Evolutionary conservation across 2,329 filamentous ascomycete genomes (phyloP), one percentile per base, ranked within the genome.

Genomic region (Diaporthe eres): DNA sequence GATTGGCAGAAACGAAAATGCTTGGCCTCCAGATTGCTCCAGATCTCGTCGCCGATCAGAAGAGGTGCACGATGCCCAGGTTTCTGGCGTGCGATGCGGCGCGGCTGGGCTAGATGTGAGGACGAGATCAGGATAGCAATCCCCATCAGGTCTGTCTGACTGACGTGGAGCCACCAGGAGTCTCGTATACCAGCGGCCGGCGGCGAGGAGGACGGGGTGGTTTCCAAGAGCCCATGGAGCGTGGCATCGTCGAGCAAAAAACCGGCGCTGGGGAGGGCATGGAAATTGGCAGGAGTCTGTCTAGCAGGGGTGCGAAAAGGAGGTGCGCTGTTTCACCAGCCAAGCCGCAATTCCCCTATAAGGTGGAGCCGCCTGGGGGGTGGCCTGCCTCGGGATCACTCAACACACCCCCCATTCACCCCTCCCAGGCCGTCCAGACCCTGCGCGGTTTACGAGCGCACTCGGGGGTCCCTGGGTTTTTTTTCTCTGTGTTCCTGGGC

Each of bases 321-420:
- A 74, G 71, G 63, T 55, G 71, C 44, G 47, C 42, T 74, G 75
- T 76, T 76, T 76, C 75, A 76, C 47, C 63, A 63, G 57, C 75
- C 71, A 74, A 60, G 71, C 22, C 57, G 61, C 47, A 74, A 47
- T 44, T 53, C 57, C 55, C 65, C 57, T 42, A 28, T 49, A 53
- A 55, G 53, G 74, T 76, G 63, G 63, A 31, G 63, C 63, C 60
- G 6, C 22, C 39, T 8, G 37, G 70, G 74, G 55, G 42, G 34
- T 28, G 71, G n/a, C 63, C 51, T 60, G 55, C 22, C 10, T 67
- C 60, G 13, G 8, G 15, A 25, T 49, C n/a, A 39, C 70, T 72
- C 13, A 19, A 68, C 61, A 53, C 61, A 57, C 74, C n/a, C 37
- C 55, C 44, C 70, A 12, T 5, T 39, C 37, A 39, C 37, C 37